Evolutionary conservation across 345 rosid species (phyloP).

Genomic region (Stellera chamaejasme): DNA sequence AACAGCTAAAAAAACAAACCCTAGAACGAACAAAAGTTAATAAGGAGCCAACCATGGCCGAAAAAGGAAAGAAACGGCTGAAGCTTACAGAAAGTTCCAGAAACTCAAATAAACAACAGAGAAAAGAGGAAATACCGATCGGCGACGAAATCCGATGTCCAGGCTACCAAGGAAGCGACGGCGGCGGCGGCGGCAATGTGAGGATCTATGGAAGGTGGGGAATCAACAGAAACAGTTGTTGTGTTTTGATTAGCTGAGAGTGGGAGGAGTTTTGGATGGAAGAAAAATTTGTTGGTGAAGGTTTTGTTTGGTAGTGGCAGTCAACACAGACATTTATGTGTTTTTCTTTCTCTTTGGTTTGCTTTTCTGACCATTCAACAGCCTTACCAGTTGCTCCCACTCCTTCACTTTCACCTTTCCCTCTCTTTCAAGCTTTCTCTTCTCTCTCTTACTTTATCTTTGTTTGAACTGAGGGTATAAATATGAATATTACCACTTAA

Average conservation of each 20-base stretch:
- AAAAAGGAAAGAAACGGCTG: no score
- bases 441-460: not conserved
- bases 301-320: no score
- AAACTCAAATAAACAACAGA: no score
- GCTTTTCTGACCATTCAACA: slow-evolving; percentile 64
- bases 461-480: not conserved
- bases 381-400: slow-evolving; percentile 7
- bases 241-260: slow-evolving; percentile 2
- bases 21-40: no score
- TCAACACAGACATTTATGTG: slow-evolving; percentile 26
- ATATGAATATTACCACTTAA: no score
- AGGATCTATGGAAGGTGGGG: not conserved
- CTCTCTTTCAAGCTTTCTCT: slow-evolving; percentile 11
- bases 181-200: no score
- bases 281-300: slow-evolving; percentile 10
- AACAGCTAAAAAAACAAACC: no score
- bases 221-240: not conserved
- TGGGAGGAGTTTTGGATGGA: slow-evolving; percentile 13
- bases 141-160: no score
- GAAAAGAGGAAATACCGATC: no score
- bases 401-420: slow-evolving; percentile 15
- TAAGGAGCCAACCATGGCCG: no score
- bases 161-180: no score
- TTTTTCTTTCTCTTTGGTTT: not conserved
- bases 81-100: no score